Conservation (phyloP, 2,329 filamentous ascomycete species). For the Penicillium rolfsii region DNA sequence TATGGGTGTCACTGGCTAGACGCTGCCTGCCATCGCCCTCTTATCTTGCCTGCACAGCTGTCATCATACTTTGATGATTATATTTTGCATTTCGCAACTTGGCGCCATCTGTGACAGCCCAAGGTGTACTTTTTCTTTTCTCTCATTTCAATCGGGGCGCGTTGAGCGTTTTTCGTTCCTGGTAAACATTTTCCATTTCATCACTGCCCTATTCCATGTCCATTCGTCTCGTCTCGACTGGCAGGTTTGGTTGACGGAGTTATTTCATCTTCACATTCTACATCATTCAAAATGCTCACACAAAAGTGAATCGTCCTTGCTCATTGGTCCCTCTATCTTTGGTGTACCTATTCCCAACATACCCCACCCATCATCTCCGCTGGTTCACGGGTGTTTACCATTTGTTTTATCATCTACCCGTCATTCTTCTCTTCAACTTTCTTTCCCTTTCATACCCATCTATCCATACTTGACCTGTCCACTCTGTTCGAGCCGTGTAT, state of each 20-base stretch:
- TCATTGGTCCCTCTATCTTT: slow-evolving; percentile 25
- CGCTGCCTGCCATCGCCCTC: slow-evolving; percentile 14
- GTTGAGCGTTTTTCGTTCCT: slow-evolving; percentile 35
- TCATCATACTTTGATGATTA: slow-evolving; percentile 21
- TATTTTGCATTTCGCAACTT: slow-evolving; percentile 25
- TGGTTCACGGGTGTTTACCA: not conserved
- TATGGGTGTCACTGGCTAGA: slow-evolving; percentile 46
- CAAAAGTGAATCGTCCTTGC: slow-evolving; percentile 25
- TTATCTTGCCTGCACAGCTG: slow-evolving; percentile 27
- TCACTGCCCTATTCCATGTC: not conserved
- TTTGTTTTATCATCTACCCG: slow-evolving; percentile 7
- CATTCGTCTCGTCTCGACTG: slow-evolving; percentile 26
- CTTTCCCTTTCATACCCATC: slow-evolving; percentile 11
- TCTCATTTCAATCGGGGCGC: slow-evolving; percentile 28
- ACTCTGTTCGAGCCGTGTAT: slow-evolving; percentile 10
- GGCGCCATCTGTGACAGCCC: slow-evolving; percentile 19
- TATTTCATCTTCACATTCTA: slow-evolving; percentile 27
- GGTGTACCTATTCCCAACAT: slow-evolving; percentile 7
- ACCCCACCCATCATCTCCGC: not conserved
- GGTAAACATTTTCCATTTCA: slow-evolving; percentile 1
- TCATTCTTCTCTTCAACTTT: slow-evolving; percentile 8
- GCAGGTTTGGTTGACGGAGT: slow-evolving; percentile 37
- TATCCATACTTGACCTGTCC: slow-evolving; percentile 2
- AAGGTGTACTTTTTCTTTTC: slow-evolving; percentile 23
- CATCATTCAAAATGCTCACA: slow-evolving; percentile 26